Conservation (phyloP, 2,329 filamentous ascomycete genomes). For the Apiospora hydei region DNA sequence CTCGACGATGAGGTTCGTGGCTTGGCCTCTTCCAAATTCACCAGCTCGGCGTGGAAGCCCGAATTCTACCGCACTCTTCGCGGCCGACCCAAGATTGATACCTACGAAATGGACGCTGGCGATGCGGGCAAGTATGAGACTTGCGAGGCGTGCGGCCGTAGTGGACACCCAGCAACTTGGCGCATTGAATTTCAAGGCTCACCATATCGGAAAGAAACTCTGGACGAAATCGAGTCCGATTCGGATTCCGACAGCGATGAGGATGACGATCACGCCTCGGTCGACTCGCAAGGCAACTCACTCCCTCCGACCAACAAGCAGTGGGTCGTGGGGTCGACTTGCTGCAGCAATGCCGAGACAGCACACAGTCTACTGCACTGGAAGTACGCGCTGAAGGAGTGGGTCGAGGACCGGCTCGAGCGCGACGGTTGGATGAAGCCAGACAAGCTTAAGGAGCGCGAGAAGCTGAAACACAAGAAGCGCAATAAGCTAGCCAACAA, state of each 20-base stretch:
- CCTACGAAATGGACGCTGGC: conserved; percentile 49
- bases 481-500: conserved; percentile 66
- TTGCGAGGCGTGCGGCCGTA: conserved; percentile 76
- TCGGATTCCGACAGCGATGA: conserved; percentile 39
- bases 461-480: conserved; percentile 66
- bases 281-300: conserved; percentile 49
- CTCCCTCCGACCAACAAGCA: conserved; percentile 46
- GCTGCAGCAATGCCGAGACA: conserved; percentile 64
- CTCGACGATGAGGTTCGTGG: conserved; percentile 74
- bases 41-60: conserved; percentile 72
- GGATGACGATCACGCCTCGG: conserved; percentile 43
- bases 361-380: conserved; percentile 79
- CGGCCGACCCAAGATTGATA: conserved; percentile 68
- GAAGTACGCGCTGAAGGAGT: conserved; percentile 76
- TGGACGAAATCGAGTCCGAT: conserved; percentile 66
- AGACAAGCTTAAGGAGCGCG: conserved; percentile 65
- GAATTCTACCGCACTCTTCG: conserved; percentile 72
- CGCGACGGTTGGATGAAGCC: conserved; percentile 64
- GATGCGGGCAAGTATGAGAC: conserved; percentile 50
- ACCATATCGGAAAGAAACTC: conserved; percentile 69
- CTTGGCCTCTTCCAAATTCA: conserved; percentile 73
- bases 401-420: conserved; percentile 69
- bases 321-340: conserved; percentile 50
- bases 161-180: conserved; percentile 71
- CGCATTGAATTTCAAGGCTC: conserved; percentile 69